These are phyloP conservation scores for Kodamaea laetipori DNA, from an alignment of 805 yeast species.

Conservation along the genomic window DNA sequence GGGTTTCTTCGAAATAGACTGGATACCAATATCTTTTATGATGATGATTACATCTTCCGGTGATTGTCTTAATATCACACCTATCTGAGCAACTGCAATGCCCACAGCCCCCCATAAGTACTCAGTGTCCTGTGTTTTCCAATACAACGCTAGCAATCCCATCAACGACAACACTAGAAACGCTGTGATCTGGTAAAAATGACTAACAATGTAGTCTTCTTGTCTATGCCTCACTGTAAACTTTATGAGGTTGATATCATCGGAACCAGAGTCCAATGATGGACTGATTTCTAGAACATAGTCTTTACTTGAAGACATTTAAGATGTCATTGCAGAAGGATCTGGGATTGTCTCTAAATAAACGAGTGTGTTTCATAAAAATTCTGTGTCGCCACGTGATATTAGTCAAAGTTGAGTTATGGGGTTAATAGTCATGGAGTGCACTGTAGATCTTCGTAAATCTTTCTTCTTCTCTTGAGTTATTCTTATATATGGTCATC, in stretches of 20 bases:
- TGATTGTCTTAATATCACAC: conserved; percentile 31
- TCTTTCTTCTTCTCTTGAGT: too few species aligned
- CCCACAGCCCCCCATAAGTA: background rate
- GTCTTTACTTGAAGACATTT: conserved; percentile 35
- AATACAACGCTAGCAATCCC: background rate
- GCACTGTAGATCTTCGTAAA: too few species aligned
- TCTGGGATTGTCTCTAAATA: background rate
- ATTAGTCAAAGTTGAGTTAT: background rate
- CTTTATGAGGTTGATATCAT: conserved; percentile 19
- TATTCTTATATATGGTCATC: too few species aligned
- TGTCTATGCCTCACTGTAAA: conserved; percentile 20
- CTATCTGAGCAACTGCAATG: background rate
- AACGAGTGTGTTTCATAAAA: background rate
- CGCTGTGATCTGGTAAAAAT: conserved; percentile 11
- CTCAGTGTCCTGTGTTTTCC: background rate
- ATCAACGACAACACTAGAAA: conserved; percentile 1
- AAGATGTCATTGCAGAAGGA: conserved; percentile 1
- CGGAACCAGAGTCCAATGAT: conserved; percentile 15
- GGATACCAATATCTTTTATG: conserved; percentile 50
- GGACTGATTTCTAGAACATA: conserved; percentile 31
- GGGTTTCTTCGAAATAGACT: conserved; percentile 34
- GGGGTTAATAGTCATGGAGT: too few species aligned
- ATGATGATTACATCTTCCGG: conserved; percentile 46
- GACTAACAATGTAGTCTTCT: conserved; percentile 7
- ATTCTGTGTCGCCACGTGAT: conserved; percentile 6